Base-by-base conservation (phyloP, 305 asterid species). In the Coffea humblotiana region DNA sequence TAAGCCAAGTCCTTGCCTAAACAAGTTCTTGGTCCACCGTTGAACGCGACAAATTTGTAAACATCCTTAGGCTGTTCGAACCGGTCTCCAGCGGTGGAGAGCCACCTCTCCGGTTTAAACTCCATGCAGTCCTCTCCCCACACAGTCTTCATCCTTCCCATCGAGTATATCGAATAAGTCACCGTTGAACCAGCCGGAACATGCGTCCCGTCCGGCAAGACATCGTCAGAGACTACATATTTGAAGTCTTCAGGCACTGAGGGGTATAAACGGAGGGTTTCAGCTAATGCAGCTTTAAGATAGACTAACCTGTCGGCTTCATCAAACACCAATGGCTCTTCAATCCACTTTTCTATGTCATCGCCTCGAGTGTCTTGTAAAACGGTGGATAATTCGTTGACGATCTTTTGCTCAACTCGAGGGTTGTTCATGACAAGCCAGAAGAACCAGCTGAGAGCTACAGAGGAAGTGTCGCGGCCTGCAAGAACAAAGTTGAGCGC, bases 81-180 rank as follows among this genome's bases (percentile, higher is more conserved):
- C 86, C 87, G 86, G 78, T 90, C 92, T 21, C 87, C 93, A 0
- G 76, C 81, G 51, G 77, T 69, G 40, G 97, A 85, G 8, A 94
- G 86, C 98, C 98, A 94, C 66, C 98, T 87, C 86, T 94, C 98
- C 79, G 98, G 98, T 80, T 90, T 94, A 74, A 94, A 94, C 73
- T 92, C 97, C 89, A 87, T 47, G 82, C 98, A 90, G n/a, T 94
- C 97, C 56, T 91, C 98, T 0, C 98, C 98, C 97, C 98, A 92
- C 12, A 92, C 76, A 13, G 84, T 88, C 89, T 88, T 77, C 97
- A 91, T 92, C 74, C 98, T 88, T 76, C 97, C 97, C 3, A 91
- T 79, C 21, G 97, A 94, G 61, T 94, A 94, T 60, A 94, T 94
- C 23, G 98, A 94, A 75, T 94, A 94, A 7, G 97, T 94, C 61